Evolutionary conservation across 768 basidiomycete genomes (phyloP).

Genomic region (Panaeolus papilionaceus): DNA sequence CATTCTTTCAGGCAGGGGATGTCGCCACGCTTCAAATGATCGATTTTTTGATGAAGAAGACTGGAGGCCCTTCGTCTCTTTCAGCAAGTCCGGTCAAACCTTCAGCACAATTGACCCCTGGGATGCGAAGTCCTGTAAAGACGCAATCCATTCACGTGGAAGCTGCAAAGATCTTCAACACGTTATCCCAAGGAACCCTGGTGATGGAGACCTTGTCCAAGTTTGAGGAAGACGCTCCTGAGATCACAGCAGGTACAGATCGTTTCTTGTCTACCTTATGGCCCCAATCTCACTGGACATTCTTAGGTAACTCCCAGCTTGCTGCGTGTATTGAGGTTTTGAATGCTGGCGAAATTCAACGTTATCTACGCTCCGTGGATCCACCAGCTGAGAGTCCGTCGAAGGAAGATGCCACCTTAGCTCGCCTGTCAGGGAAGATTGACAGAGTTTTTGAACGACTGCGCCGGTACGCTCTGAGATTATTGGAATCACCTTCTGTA

Average conservation of each 20-base stretch:
- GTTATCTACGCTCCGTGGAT: background rate
- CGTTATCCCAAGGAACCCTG: conserved; percentile 51
- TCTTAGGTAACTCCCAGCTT: background rate
- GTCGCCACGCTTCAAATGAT: conserved; percentile 54
- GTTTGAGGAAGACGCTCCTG: conserved; percentile 21
- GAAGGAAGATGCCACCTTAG: conserved; percentile 39
- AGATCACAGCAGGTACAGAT: conserved; percentile 16
- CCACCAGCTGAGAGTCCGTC: background rate
- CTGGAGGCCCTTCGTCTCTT: conserved; percentile 24
- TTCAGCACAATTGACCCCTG: background rate
- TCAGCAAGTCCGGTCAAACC: conserved; percentile 5
- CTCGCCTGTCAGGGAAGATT: conserved; percentile 54
- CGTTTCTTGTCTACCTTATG: background rate
- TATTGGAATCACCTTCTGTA: conserved; percentile 43
- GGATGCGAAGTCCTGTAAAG: conserved; percentile 2
- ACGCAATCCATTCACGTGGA: conserved; percentile 5
- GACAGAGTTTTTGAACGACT: conserved; percentile 66
- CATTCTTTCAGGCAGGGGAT: conserved; percentile 49
- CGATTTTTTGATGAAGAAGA: conserved; percentile 42
- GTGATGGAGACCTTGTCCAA: conserved; percentile 38
- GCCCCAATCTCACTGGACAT: background rate
- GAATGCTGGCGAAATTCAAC: background rate
- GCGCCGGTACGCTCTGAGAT: conserved; percentile 54
- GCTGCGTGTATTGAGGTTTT: background rate
- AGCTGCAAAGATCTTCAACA: conserved; percentile 34